Base-by-base conservation (phyloP, 768 basidiomycete species). In the Tricholoma furcatifolium region DNA sequence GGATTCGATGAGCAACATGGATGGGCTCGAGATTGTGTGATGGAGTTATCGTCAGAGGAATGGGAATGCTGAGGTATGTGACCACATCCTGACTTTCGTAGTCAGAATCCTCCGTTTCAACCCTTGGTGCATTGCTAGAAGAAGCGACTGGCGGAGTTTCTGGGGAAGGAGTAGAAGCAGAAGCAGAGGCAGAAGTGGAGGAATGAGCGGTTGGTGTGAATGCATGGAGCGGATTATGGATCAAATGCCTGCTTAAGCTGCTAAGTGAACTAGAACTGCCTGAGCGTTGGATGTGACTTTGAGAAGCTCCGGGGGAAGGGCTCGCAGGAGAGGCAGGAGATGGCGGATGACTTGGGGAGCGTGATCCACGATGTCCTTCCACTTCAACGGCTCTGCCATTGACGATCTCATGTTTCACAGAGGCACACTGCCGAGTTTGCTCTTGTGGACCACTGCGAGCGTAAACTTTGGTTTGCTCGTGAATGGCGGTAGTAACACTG, bases 11-110 rank as follows among this genome's bases (percentile, higher is more conserved):
- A 2, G 76, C 76, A 18, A 93, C 76, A 17, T 72, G 70, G 50
- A 95, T 83, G 0, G 94, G 94, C 54, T 90, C 87, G 30, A 90
- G 74, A 5, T 73, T 51, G 55, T 93, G 91, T 0, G 87, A 83
- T 0, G 93, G 89, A 5, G 87, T 86, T 10, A 77, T 67, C 6
- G 74, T 77, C 4, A 72, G 60, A 0, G 91, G 91, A 10, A 93
- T 70, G 3, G 73, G 69, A 18, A 92, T 69, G 43, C 77, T 72
- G 38, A 93, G 70, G 31, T 76, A 79, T 1, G 88, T 82, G 54
- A 81, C 79, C 8, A 86, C 60, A 52, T 90, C 87, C 27, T 44
- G 42, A 15, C 39, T 61, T 12, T 59, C 56, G 15, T 49, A n/a
- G 8, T 61, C 57, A 18, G 46, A 36, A 9, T 50, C 43, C 14